phyloP scores from a whole-genome alignment of 2,329 filamentous ascomycete species.

The Aspergillus jensenii region DNA sequence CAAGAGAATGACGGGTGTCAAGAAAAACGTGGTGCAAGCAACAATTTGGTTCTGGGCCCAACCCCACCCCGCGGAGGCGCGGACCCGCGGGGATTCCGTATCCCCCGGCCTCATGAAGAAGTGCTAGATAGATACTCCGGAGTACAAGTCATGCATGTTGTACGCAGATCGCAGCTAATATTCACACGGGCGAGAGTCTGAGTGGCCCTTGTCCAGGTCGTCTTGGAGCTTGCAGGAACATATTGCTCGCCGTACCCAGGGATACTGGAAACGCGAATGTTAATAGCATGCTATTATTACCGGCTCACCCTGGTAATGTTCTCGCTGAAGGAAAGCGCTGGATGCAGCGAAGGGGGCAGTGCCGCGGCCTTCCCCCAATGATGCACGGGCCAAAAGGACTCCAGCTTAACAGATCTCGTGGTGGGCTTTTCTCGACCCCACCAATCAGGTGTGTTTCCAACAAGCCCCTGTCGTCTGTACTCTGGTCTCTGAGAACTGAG shows the following conservation, averaged over 20 bases:
- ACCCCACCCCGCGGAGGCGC: background rate
- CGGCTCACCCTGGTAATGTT: background rate
- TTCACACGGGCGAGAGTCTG: background rate
- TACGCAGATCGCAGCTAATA: background rate
- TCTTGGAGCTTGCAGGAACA: no score
- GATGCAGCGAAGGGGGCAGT: background rate
- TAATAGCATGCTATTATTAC: background rate
- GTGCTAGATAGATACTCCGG: no score
- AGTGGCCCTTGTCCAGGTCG: background rate
- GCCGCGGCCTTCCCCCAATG: background rate
- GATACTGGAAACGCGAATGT: background rate
- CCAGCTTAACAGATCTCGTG: background rate
- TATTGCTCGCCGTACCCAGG: background rate
- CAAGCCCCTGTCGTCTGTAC: background rate
- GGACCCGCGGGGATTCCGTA: background rate
- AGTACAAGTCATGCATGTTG: background rate
- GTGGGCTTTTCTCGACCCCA: background rate
- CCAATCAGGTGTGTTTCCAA: background rate
- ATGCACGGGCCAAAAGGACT: background rate
- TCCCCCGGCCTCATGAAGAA: no score
- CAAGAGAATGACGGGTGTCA: background rate
- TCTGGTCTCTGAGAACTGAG: no score
- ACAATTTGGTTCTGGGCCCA: background rate
- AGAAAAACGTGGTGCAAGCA: background rate
- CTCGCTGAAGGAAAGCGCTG: background rate